Evolutionary conservation across 2,329 filamentous ascomycete genomes (phyloP).

Genomic region (Colletotrichum plurivorum): DNA sequence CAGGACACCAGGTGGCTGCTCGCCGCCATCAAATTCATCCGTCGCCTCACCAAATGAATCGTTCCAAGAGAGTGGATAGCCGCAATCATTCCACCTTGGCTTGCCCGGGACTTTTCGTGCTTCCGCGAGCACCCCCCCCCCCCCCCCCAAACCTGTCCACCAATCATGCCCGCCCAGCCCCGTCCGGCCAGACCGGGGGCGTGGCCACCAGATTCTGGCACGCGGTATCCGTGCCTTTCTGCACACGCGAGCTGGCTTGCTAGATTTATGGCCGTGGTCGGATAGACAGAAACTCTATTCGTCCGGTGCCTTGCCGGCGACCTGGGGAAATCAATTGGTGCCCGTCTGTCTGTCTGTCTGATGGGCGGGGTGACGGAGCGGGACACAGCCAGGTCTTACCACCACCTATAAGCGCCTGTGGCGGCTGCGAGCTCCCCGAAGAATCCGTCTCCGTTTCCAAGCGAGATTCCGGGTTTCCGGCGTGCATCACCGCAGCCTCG

Average conservation of each 20-base stretch:
- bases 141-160: no score
- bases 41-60: constrained; percentile 36
- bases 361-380: constrained; percentile 27
- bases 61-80: constrained; percentile 33
- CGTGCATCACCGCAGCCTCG: constrained; percentile 7
- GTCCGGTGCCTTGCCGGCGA: background rate
- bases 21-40: constrained; percentile 15
- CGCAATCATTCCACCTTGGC: constrained; percentile 28
- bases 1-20: constrained; percentile 19
- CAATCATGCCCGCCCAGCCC: constrained; percentile 8
- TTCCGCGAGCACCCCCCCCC: constrained; percentile 31
- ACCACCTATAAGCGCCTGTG: constrained; percentile 14
- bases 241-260: background rate
- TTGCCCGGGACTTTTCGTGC: constrained; percentile 29
- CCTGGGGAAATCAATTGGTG: constrained; percentile 3
- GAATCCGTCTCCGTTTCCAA: constrained; percentile 12
- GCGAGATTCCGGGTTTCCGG: background rate
- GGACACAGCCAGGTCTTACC: constrained; percentile 20
- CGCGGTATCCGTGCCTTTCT: background rate
- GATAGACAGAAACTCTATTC: constrained; percentile 21
- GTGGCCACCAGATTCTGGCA: constrained; percentile 9
- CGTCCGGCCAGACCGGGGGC: background rate
- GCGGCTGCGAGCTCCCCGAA: constrained; percentile 27
- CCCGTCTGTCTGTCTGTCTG: constrained; percentile 17
- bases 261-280: background rate